Evolutionary conservation across 208 protist genomes (phyloP), one percentile per base, ranked within the genome.

Genomic region (Crithidia fasciculata): DNA sequence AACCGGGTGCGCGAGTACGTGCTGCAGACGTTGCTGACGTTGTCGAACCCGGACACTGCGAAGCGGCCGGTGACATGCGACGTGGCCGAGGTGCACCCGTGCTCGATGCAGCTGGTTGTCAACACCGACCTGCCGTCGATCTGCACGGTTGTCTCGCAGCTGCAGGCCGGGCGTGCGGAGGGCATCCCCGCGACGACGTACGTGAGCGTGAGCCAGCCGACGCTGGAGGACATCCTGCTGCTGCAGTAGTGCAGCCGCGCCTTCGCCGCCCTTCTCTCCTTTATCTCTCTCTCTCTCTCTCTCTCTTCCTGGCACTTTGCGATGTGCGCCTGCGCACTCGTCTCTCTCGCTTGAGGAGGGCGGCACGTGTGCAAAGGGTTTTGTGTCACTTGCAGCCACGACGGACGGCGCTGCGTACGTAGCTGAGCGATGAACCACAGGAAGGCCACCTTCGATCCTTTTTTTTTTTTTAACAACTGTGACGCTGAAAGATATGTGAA

Each of bases 191-290:
- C 81, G 4, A 75, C 86, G 10, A 70, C 72, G 68, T 89, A 90
- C 59, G 81, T 89, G 44, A 84, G 85, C 81, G 83, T 89, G 36
- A 85, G 80, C 61, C 84, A 91, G 74, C 81, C 84, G 37, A 87
- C 82, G 19, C 76, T 94, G 69, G 89, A 94, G 72, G 85, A 94
- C 60, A 85, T 92, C 37, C 78, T 94, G 6, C 72, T 87, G 2
- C 67, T 69, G 43, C 69, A 85, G 63, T 78, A 84, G 66, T 13
- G 45, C 9, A 16, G 36, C 63, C 44, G 15, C 63, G 18, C 63
- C 43, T 39, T 3, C 50, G 28, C 44, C 55, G 15, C 40, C 50
- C 60, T 5, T 65, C 53, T 39, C 45, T 70, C 44, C 5, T 36
- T 44, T 49, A 55, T 15, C 41, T 28, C n/a, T 45, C 55, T 59